Base-by-base conservation (phyloP, 2,329 filamentous ascomycete species). In the Xylariales sp. region DNA sequence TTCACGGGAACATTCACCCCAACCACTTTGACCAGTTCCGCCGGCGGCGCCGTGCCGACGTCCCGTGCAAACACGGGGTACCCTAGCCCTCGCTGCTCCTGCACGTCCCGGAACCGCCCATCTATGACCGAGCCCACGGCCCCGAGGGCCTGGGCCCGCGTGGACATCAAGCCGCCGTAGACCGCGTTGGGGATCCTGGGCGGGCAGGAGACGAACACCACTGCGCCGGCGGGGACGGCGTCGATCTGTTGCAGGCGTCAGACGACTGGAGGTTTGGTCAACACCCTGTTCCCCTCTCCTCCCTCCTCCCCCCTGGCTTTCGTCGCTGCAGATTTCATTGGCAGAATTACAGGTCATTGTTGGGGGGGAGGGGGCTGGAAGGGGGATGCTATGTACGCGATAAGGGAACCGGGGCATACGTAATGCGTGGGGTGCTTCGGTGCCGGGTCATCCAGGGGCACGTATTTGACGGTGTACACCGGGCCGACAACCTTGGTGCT, bases 401-500 rank as follows among this genome's bases (percentile, higher is more conserved):
- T n/a, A n/a, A n/a, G n/a, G n/a, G n/a, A n/a, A n/a, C n/a, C n/a
- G n/a, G n/a, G n/a, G 10, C 61, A 29, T 52, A 73, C 71, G 40
- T 76, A 77, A 44, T 75, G 71, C 0, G 58, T 62, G 9, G 61
- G 51, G 16, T 63, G 56, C 50, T 70, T 74, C 0, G 71, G 67
- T 5, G 62, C 59, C 8, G 69, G 64, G 45, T 74, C 69, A 34
- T 64, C 61, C 33, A 70, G 61, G 4, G 62, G 62, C 11, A 67
- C 71, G 48, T 75, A 77, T 47, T 70, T 63, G 38, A 78, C 74
- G 0, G 73, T 78, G 48, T 74, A 76, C 5, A 72, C 75, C 9
- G 70, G 73, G 4, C 75, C 75, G 15, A 74, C 62, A 42, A 78
- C 71, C 55, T 73, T 76, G 29, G 73, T 73, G 9, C 59, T 47